Base-by-base conservation (phyloP, 1,284 basidiomycete genomes). In the Microbotryomycetes sp. region DNA sequence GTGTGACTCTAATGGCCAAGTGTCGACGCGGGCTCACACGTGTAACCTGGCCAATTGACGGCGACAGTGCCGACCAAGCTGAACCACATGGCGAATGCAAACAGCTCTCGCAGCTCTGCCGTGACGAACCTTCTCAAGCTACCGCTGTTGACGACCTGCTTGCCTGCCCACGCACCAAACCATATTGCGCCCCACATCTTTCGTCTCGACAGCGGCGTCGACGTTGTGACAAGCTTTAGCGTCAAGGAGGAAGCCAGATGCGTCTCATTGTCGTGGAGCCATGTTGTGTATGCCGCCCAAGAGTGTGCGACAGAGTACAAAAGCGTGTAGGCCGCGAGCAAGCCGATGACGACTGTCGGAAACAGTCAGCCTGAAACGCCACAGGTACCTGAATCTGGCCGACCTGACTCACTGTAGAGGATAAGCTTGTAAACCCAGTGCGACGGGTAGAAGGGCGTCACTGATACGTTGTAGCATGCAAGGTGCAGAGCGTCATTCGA, bases 51-150 rank as follows among this genome's bases (percentile, higher is more conserved):
- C 93, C 93, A 98, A 72, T 89, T 81, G 28, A 97, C 91, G 28
- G 91, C 88, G 54, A 97, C 84, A 88, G 96, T 94, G 27, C 85
- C 85, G 24, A 97, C 78, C 52, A 85, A 82, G 4, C 78, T 77
- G 61, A 78, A 78, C 69, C 78, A 97, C 71, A 97, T 92, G 0
- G 91, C 88, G 72, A 94, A 91, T 72, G 90, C 87, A 55, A 97
- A 82, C 61, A 98, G 83, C 75, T 98, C 94, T 64, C 92, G 82
- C 77, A 93, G 80, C 5, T 91, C 91, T 0, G 94, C 93, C 0
- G 94, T 97, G 65, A 88, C 91, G 71, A 93, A 97, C 57, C 93
- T 81, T 75, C 96, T 81, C 53, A 98, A 79, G 1, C 89, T 89
- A 11, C 91, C 89, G 29, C 87, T 88, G 29, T 85, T 83, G 2